Evolutionary conservation across 1,284 basidiomycete species (phyloP).

Genomic region (Apiotrichum akiyoshidainum): DNA sequence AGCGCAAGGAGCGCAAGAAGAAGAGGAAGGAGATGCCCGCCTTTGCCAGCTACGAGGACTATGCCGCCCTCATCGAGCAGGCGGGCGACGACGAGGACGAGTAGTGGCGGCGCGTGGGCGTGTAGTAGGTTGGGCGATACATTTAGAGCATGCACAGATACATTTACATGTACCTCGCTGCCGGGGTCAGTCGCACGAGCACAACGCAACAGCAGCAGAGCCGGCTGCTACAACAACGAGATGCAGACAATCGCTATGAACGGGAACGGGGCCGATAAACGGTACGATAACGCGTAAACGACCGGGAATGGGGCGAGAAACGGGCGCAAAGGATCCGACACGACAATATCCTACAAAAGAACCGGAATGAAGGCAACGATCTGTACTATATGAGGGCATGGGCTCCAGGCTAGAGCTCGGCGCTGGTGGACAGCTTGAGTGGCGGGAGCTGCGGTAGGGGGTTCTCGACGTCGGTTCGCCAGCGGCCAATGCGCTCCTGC

Average conservation of each 20-base stretch:
- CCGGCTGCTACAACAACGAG: no score
- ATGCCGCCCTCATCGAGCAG: constrained; percentile 86
- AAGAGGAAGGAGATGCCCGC: constrained; percentile 77
- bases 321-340: no score
- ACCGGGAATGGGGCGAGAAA: no score
- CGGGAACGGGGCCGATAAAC: no score
- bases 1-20: constrained; percentile 55
- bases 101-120: neutral
- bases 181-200: neutral
- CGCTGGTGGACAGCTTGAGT: no score
- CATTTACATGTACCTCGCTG: neutral
- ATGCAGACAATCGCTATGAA: no score
- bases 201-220: no score
- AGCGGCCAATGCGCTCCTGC: neutral
- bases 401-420: no score
- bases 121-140: neutral
- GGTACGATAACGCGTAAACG: no score
- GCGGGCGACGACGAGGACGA: constrained; percentile 69
- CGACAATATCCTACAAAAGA: neutral
- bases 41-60: constrained; percentile 94
- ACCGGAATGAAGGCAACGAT: no score
- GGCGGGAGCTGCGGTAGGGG: no score
- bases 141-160: neutral
- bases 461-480: neutral
- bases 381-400: no score